Evolutionary conservation across 352 stramenopile species (phyloP).

Genomic region (Globisporangium barbulae): DNA sequence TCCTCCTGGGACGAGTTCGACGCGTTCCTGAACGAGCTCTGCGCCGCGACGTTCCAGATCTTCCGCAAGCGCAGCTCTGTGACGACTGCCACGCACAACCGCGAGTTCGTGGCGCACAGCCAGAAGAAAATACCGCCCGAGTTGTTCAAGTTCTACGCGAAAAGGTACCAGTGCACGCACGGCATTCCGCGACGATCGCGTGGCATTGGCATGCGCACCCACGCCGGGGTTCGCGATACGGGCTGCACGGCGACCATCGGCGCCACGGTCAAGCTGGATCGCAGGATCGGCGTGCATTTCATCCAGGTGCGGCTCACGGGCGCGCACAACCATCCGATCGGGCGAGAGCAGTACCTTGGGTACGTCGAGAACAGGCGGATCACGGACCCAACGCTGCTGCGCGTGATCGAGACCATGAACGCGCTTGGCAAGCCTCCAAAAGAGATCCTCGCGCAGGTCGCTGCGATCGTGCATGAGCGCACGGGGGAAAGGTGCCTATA

Average conservation of each 20-base stretch:
- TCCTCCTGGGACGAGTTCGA: constrained; percentile 45
- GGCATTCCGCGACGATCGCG: background rate
- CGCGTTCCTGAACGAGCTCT: constrained; percentile 45
- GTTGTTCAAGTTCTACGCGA: background rate
- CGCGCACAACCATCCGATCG: constrained; percentile 12
- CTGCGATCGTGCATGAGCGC: background rate
- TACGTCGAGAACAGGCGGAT: constrained; percentile 11
- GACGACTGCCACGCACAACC: background rate
- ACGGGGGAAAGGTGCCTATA: background rate
- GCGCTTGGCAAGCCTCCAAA: background rate
- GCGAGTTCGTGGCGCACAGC: background rate
- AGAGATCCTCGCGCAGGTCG: background rate
- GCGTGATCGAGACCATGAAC: constrained; percentile 2
- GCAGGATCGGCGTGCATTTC: background rate
- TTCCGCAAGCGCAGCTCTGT: constrained; percentile 38
- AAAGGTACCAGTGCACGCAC: constrained; percentile 8
- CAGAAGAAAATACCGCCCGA: background rate
- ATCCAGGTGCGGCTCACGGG: background rate
- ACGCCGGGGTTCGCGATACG: constrained; percentile 1
- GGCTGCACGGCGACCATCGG: constrained; percentile 4
- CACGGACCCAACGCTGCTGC: constrained; percentile 8
- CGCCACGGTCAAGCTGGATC: background rate
- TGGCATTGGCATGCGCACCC: background rate
- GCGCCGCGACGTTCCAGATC: constrained; percentile 50
- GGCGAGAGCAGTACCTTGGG: constrained; percentile 9